Percentiles rank a stretch among this genome's conserved stretches.
Evolutionary conservation across 495 filamentous ascomycete species (phyloP).

Genomic region (Cercophora newfieldiana): DNA sequence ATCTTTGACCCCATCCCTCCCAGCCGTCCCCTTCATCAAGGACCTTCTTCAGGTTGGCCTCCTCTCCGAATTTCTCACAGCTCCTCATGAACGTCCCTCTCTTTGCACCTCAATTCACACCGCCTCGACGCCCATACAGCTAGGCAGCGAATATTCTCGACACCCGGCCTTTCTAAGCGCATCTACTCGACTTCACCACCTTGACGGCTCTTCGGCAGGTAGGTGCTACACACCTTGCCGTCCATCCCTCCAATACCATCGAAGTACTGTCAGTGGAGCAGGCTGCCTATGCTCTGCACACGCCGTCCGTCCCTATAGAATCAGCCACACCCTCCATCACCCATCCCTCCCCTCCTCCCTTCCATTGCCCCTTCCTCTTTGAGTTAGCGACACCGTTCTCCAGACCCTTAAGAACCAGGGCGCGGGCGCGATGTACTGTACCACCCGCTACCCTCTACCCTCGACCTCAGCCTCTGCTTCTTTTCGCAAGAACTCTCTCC

Average conservation of each 20-base stretch:
- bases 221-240: background rate
- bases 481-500: background rate
- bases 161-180: background rate
- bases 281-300: slow-evolving; percentile 1
- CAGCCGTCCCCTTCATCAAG: background rate
- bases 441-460: background rate
- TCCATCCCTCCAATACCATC: background rate
- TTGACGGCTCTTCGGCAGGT: background rate
- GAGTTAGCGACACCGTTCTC: slow-evolving; percentile 8
- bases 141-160: background rate
- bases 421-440: background rate
- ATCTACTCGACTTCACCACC: background rate
- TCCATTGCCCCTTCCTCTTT: slow-evolving; percentile 10
- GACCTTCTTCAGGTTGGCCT: background rate
- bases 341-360: background rate
- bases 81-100: background rate
- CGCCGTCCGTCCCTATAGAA: slow-evolving; percentile 7
- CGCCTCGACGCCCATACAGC: background rate
- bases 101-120: background rate
- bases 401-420: slow-evolving; percentile 2
- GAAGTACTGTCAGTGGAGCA: background rate
- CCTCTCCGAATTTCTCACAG: background rate
- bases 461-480: background rate
- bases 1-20: slow-evolving; percentile 4
- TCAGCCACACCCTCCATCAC: slow-evolving; percentile 13